These are phyloP conservation scores for Lippia alba DNA, from an alignment of 305 asterid genomes.

Conservation along the genomic window DNA sequence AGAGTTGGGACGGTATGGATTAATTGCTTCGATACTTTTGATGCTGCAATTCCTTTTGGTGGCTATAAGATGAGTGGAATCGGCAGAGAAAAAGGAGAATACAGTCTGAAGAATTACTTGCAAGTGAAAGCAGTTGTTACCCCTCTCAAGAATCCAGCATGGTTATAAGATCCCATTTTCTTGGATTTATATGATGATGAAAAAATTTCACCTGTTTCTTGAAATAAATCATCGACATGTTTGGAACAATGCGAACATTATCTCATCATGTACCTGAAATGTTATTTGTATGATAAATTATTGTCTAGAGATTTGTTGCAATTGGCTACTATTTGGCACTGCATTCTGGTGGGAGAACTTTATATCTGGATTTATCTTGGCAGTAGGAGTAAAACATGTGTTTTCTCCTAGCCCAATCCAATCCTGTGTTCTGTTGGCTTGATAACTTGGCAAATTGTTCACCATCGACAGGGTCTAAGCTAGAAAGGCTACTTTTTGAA, in stretches of 20 bases:
- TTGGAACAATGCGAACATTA: background rate
- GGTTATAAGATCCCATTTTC: conserved; percentile 58
- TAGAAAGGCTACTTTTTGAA: conserved; percentile 52
- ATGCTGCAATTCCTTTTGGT: conserved; percentile 93
- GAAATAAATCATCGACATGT: background rate
- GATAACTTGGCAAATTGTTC: conserved; percentile 67
- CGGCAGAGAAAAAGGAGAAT: conserved; percentile 92
- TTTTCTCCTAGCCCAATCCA: conserved; percentile 79
- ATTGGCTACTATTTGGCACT: conserved; percentile 36
- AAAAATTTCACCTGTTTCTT: conserved; percentile 25
- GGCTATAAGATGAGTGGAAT: conserved; percentile 96
- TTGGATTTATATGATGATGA: conserved; percentile 43
- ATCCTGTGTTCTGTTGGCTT: conserved; percentile 49
- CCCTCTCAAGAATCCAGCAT: conserved; percentile 83
- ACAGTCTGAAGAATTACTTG: conserved; percentile 86
- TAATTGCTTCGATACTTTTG: conserved; percentile 77
- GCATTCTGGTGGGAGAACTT: conserved; percentile 79
- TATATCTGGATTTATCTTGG: conserved; percentile 70
- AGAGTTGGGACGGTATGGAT: conserved; percentile 84
- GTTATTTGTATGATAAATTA: conserved; percentile 21
- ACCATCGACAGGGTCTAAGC: conserved; percentile 79
- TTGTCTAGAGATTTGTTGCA: conserved; percentile 5
- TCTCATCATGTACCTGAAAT: conserved; percentile 11
- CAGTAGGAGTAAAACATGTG: conserved; percentile 86
- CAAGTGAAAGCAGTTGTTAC: conserved; percentile 94